phyloP scores from a whole-genome alignment of 2,329 filamentous ascomycete species.

The Plectosphaerella cucumerina region DNA sequence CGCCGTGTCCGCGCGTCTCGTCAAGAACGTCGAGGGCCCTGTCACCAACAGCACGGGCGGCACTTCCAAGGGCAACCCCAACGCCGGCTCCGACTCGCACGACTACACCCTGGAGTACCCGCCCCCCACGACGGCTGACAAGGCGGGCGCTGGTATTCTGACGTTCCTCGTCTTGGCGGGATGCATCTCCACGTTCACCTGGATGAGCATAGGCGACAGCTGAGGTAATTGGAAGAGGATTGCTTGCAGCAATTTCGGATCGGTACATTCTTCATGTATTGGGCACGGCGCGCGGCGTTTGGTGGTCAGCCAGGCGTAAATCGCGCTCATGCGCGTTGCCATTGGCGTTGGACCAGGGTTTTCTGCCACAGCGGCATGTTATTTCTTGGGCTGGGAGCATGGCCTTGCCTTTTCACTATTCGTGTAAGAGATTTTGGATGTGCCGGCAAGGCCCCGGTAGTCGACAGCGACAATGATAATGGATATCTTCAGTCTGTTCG shows the following conservation, averaged over 20 bases:
- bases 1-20: slow-evolving; percentile 46
- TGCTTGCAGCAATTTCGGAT: neutral
- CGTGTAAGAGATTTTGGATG: too few species aligned
- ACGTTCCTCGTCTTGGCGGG: slow-evolving; percentile 39
- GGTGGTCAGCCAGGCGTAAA: too few species aligned
- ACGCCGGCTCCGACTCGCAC: slow-evolving; percentile 34
- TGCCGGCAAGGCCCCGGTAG: too few species aligned
- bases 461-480: too few species aligned
- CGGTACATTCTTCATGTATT: neutral
- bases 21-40: slow-evolving; percentile 33
- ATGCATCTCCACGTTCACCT: slow-evolving; percentile 36
- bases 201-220: slow-evolving; percentile 41
- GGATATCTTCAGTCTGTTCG: too few species aligned
- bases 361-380: too few species aligned
- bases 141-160: slow-evolving; percentile 43
- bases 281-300: too few species aligned
- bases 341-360: too few species aligned
- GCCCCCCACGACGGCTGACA: slow-evolving; percentile 38
- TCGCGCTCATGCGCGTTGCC: too few species aligned
- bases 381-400: too few species aligned
- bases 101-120: slow-evolving; percentile 17
- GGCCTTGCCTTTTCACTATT: too few species aligned
- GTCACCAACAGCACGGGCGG: slow-evolving; percentile 47
- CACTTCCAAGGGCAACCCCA: slow-evolving; percentile 37
- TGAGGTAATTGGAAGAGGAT: neutral